Conservation (phyloP, 495 filamentous ascomycete genomes). For the Xylaria venustula region DNA sequence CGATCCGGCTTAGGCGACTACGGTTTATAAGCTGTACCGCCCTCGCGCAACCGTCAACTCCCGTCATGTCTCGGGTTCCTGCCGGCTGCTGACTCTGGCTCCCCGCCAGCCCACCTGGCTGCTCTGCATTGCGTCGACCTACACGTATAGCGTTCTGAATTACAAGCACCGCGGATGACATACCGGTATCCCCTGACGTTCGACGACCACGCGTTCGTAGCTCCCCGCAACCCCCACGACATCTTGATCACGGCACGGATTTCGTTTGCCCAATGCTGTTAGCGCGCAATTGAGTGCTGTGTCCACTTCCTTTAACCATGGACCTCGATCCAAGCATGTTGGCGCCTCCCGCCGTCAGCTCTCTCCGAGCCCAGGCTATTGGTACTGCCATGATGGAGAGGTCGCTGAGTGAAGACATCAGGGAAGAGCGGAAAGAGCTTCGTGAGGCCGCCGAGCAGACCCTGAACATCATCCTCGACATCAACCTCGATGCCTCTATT, state of each 20-base stretch:
- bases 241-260: slow-evolving; percentile 17
- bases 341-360: slow-evolving; percentile 47
- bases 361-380: slow-evolving; percentile 46
- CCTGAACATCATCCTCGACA: slow-evolving; percentile 89
- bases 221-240: slow-evolving; percentile 7
- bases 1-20: slow-evolving; percentile 26
- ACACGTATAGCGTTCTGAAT: slow-evolving; percentile 12
- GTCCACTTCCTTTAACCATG: slow-evolving; percentile 34
- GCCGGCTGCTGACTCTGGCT: slow-evolving; percentile 50
- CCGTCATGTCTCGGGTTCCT: slow-evolving; percentile 50
- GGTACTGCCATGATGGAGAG: slow-evolving; percentile 52
- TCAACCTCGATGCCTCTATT: slow-evolving; percentile 82
- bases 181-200: slow-evolving; percentile 7
- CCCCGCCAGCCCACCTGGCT: slow-evolving; percentile 42
- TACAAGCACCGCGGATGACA: slow-evolving; percentile 13
- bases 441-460: slow-evolving; percentile 95
- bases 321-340: slow-evolving; percentile 41
- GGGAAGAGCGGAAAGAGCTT: slow-evolving; percentile 82
- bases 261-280: slow-evolving; percentile 23
- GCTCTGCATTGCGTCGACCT: slow-evolving; percentile 26
- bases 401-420: slow-evolving; percentile 54
- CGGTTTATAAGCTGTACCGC: slow-evolving; percentile 7
- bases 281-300: slow-evolving; percentile 28
- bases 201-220: slow-evolving; percentile 28
- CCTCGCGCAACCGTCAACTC: slow-evolving; percentile 30